These are phyloP conservation scores for Sugiyamaella marilandica DNA, from an alignment of 805 yeast genomes.

Conservation along the genomic window DNA sequence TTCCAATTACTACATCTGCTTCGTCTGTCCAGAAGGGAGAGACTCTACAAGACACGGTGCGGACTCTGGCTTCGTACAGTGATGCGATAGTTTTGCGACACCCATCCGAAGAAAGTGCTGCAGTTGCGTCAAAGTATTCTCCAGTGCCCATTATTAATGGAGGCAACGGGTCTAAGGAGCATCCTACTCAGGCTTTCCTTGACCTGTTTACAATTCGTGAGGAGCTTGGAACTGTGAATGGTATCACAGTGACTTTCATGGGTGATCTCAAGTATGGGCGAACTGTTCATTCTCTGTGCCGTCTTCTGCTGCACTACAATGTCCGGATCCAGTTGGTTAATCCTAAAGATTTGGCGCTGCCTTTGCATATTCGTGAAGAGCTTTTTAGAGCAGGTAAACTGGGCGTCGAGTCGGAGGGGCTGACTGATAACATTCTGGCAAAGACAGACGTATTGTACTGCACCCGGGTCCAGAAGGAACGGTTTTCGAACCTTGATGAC, in stretches of 20 bases:
- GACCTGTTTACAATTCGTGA: slow-evolving; percentile 98
- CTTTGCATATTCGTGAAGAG: slow-evolving; percentile 64
- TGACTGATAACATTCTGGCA: slow-evolving; percentile 81
- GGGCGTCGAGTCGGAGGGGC: slow-evolving; percentile 64
- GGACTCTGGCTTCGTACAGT: slow-evolving; percentile 90
- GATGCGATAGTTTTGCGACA: slow-evolving; percentile 98
- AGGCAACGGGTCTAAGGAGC: slow-evolving; percentile 97
- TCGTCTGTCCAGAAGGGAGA: slow-evolving; percentile 99
- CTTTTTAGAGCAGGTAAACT: slow-evolving; percentile 64
- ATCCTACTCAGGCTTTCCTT: slow-evolving; percentile 97
- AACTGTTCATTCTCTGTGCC: slow-evolving; percentile 94
- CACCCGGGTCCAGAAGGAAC: slow-evolving; percentile 96
- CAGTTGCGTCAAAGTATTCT: slow-evolving; percentile 90
- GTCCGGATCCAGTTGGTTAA: slow-evolving; percentile 89
- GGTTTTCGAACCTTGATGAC: slow-evolving; percentile 71
- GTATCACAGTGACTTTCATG: slow-evolving; percentile 96
- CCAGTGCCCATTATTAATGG: slow-evolving; percentile 97
- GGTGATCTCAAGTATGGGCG: slow-evolving; percentile 98
- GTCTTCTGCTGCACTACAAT: slow-evolving; percentile 84
- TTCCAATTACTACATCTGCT: slow-evolving; percentile 74
- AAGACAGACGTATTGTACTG: slow-evolving; percentile 94
- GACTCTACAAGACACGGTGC: slow-evolving; percentile 91
- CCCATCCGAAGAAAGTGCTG: slow-evolving; percentile 87
- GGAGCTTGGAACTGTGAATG: slow-evolving; percentile 97
- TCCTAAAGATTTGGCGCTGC: slow-evolving; percentile 83